A percentile compares a stretch with the other conserved stretches of the same genome.
Conservation (phyloP, 148 eudicot genomes). For the Chenopodium album region DNA sequence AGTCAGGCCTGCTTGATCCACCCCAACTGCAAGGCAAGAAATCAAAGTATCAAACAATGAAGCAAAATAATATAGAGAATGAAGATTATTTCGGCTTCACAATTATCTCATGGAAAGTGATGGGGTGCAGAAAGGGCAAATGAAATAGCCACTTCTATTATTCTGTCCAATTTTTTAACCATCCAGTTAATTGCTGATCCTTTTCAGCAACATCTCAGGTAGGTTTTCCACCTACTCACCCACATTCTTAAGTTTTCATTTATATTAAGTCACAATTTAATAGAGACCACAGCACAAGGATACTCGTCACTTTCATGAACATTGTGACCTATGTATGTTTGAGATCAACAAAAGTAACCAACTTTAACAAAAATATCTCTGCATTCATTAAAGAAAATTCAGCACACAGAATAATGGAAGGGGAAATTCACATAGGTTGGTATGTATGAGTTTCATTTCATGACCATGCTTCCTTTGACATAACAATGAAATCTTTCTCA, state of each 20-base stretch:
- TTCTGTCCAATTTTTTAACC: not conserved
- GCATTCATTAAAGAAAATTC: not conserved
- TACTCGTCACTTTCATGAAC: not conserved
- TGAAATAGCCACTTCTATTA: not conserved
- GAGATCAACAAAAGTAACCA: not conserved
- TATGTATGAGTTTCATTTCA: not conserved
- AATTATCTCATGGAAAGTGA: constrained; percentile 1
- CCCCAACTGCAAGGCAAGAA: constrained; percentile 76
- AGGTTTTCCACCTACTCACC: not conserved
- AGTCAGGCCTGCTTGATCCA: constrained; percentile 98
- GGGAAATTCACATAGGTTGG: not conserved
- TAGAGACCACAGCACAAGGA: not conserved
- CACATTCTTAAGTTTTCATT: not conserved
- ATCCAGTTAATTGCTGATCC: not conserved
- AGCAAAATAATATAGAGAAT: not conserved
- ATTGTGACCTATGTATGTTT: not conserved
- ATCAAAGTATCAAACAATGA: not conserved
- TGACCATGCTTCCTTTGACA: not conserved
- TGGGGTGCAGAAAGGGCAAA: not conserved
- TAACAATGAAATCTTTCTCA: not conserved
- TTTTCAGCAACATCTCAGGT: not conserved
- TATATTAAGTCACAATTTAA: not conserved
- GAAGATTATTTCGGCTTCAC: not conserved
- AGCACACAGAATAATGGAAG: not conserved
- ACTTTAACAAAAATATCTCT: not conserved